These are phyloP conservation scores for Pythium apleroticum DNA, from an alignment of 352 stramenopile genomes.

Conservation along the genomic window DNA sequence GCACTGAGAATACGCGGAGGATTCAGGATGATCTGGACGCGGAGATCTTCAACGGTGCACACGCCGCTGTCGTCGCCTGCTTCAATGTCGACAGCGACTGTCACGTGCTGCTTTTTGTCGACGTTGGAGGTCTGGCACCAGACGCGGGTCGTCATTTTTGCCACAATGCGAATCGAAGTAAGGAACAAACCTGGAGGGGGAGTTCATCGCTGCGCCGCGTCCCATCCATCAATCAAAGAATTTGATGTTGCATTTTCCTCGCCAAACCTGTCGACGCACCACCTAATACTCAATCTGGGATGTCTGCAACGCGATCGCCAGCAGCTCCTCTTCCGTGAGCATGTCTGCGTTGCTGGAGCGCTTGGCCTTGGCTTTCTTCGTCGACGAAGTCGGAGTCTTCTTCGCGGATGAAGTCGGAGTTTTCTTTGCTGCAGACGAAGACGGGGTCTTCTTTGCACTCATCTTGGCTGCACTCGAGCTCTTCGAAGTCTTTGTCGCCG, in stretches of 20 bases:
- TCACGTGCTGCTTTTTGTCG: not conserved
- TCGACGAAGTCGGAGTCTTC: not conserved
- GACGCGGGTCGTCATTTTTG: not conserved
- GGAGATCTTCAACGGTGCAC: not conserved
- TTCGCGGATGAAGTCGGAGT: not conserved
- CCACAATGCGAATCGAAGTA: not conserved
- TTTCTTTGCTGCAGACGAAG: not conserved
- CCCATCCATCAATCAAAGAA: too few species aligned
- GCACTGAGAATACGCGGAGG: too few species aligned
- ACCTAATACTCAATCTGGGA: conserved; percentile 34
- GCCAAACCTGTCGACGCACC: not conserved
- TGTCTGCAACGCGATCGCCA: conserved; percentile 28
- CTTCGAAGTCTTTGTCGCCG: not conserved
- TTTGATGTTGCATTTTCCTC: too few species aligned
- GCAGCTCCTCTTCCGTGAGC: conserved; percentile 30
- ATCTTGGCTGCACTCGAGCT: conserved; percentile 2
- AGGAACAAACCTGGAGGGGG: too few species aligned
- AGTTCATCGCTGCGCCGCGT: too few species aligned
- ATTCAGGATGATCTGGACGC: not conserved
- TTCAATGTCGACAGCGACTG: not conserved
- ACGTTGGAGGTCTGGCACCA: not conserved
- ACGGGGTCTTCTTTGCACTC: not conserved
- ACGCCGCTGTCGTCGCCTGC: not conserved
- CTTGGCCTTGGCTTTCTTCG: conserved; percentile 27
- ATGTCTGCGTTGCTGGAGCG: conserved; percentile 16